Percentiles rank a stretch among this genome's conserved stretches.
Evolutionary conservation across 148 eudicot species (phyloP).

Genomic region (Rhododendron ferrugineum): DNA sequence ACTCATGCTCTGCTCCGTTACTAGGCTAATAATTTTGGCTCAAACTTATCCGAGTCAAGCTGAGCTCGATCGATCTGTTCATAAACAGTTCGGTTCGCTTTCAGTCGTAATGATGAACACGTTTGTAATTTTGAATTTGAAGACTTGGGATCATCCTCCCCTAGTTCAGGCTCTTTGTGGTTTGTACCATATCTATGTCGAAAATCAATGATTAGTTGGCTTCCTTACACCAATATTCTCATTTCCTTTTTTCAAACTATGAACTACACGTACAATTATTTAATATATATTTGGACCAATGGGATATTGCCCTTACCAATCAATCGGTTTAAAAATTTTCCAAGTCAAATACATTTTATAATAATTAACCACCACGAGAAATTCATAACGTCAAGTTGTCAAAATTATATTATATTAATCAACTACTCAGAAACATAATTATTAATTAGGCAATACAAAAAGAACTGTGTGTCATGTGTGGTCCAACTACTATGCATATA

Average conservation of each 20-base stretch:
- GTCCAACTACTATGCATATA: background rate
- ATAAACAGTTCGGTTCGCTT: too few relatives aligned
- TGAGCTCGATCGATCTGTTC: too few relatives aligned
- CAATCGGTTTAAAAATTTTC: background rate
- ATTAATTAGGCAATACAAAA: background rate
- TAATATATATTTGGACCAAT: background rate
- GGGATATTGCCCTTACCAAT: background rate
- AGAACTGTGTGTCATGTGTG: background rate
- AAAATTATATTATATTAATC: background rate
- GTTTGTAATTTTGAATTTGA: background rate
- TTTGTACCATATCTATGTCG: background rate
- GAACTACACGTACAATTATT: background rate
- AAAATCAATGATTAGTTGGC: slow-evolving; percentile 1
- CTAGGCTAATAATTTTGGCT: background rate
- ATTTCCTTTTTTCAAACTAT: background rate
- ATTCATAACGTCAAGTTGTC: background rate
- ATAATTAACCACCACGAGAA: background rate
- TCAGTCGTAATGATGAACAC: background rate
- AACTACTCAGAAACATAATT: background rate
- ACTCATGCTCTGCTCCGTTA: background rate
- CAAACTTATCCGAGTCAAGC: background rate
- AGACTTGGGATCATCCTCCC: background rate
- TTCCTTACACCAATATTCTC: background rate
- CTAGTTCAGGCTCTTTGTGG: background rate
- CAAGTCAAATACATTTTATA: background rate